These are phyloP conservation scores for Acanthamoeba royreba DNA, from an alignment of 208 protist species.

Conservation along the genomic window DNA sequence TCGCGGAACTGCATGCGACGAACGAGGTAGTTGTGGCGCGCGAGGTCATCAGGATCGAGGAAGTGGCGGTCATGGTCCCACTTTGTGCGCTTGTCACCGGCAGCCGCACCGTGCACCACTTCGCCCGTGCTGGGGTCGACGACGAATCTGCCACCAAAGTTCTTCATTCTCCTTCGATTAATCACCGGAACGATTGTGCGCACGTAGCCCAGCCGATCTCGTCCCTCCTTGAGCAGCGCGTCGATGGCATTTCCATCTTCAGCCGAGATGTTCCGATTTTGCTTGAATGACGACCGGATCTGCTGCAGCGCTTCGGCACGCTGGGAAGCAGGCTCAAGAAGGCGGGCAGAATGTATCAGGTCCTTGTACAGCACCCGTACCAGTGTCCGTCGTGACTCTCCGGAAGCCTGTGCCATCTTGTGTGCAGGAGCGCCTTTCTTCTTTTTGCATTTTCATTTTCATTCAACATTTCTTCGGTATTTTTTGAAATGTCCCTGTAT, in stretches of 20 bases:
- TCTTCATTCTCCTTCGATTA: background rate
- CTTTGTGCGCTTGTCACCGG: background rate
- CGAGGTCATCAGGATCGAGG: background rate
- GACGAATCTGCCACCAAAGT: background rate
- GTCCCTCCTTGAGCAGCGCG: background rate
- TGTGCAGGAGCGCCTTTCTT: no score
- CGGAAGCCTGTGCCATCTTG: no score
- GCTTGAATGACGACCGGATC: background rate
- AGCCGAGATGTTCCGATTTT: background rate
- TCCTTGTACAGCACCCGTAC: background rate
- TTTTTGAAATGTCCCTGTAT: no score
- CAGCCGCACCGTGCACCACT: background rate
- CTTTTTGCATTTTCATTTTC: no score
- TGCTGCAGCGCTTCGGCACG: background rate
- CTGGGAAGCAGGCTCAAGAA: background rate
- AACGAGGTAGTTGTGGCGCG: background rate
- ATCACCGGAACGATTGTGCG: background rate
- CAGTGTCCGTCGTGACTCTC: no score
- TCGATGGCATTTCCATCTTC: background rate
- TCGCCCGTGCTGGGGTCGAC: background rate
- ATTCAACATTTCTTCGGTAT: no score
- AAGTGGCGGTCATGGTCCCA: background rate
- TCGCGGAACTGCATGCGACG: no score
- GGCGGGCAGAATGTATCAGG: background rate
- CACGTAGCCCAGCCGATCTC: background rate